A percentile compares a stretch with the other conserved stretches of the same genome.
Conservation (phyloP, 768 basidiomycete genomes). For the Boletus rufocinnamomeus region DNA sequence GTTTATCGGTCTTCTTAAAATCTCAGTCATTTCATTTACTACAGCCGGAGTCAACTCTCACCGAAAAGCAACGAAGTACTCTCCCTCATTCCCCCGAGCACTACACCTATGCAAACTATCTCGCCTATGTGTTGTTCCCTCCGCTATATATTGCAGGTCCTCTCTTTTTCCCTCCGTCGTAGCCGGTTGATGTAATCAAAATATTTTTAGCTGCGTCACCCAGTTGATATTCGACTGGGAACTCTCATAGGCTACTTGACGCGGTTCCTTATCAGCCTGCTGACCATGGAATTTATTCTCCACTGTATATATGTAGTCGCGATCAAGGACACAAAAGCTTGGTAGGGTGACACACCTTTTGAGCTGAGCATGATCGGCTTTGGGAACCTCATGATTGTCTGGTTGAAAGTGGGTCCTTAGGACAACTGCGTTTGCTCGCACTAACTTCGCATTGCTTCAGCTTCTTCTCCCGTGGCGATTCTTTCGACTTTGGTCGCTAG, state of each 20-base stretch:
- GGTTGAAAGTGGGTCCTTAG: slow-evolving; percentile 76
- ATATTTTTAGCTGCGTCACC: slow-evolving; percentile 58
- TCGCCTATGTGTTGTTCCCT: slow-evolving; percentile 87
- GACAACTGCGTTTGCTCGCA: not conserved
- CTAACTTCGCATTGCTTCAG: slow-evolving; percentile 41
- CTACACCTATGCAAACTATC: slow-evolving; percentile 72
- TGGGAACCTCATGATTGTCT: slow-evolving; percentile 95
- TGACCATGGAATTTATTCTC: slow-evolving; percentile 88
- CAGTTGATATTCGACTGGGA: slow-evolving; percentile 44
- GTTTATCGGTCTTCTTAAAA: not conserved
- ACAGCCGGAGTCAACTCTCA: slow-evolving; percentile 36
- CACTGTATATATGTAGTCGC: slow-evolving; percentile 98
- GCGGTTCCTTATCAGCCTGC: slow-evolving; percentile 68
- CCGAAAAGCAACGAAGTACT: slow-evolving; percentile 62
- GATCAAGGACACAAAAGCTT: slow-evolving; percentile 86
- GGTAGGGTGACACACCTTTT: slow-evolving; percentile 74
- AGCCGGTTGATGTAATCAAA: not conserved
- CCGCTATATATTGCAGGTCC: slow-evolving; percentile 95
- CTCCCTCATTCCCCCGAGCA: slow-evolving; percentile 53
- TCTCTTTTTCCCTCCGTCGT: slow-evolving; percentile 17
- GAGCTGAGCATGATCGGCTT: slow-evolving; percentile 92
- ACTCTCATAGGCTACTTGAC: slow-evolving; percentile 55
- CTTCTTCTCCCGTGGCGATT: slow-evolving; percentile 94
- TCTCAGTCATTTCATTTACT: slow-evolving; percentile 10
- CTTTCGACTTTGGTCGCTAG: slow-evolving; percentile 91